Evolutionary conservation across 2,329 filamentous ascomycete genomes (phyloP).

Genomic region (Scytalidium sp.): DNA sequence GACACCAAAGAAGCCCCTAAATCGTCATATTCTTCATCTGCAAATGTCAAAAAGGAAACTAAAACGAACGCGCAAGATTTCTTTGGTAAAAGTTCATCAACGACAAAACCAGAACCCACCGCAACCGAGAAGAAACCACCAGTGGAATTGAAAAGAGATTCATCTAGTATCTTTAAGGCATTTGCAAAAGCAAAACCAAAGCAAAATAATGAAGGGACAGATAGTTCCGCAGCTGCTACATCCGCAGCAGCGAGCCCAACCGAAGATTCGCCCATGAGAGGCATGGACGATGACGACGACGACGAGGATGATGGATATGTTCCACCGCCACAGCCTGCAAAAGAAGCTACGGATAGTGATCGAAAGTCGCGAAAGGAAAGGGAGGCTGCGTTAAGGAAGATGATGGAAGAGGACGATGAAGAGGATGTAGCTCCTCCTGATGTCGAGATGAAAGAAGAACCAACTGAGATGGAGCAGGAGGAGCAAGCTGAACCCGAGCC

Average conservation of each 20-base stretch:
- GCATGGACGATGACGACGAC: conserved; percentile 53
- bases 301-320: conserved; percentile 52
- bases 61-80: conserved; percentile 5
- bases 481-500: conserved; percentile 38
- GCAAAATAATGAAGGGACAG: conserved; percentile 37
- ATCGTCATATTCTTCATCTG: conserved; percentile 19
- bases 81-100: neutral
- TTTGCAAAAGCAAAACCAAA: conserved; percentile 72
- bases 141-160: conserved; percentile 51
- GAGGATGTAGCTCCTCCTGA: conserved; percentile 36
- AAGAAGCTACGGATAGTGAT: conserved; percentile 25
- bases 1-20: conserved; percentile 15
- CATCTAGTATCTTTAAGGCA: conserved; percentile 69
- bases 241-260: conserved; percentile 35
- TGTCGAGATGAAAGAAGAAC: conserved; percentile 50
- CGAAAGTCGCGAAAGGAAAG: conserved; percentile 55
- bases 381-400: conserved; percentile 63
- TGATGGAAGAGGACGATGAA: conserved; percentile 74
- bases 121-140: conserved; percentile 24
- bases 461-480: conserved; percentile 27
- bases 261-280: conserved; percentile 53
- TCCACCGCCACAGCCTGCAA: conserved; percentile 32
- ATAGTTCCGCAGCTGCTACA: conserved; percentile 29
- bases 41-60: conserved; percentile 29
- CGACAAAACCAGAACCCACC: conserved; percentile 23